Evolutionary conservation across 2,329 filamentous ascomycete genomes (phyloP).

Genomic region (Pestalotiopsis sp.): DNA sequence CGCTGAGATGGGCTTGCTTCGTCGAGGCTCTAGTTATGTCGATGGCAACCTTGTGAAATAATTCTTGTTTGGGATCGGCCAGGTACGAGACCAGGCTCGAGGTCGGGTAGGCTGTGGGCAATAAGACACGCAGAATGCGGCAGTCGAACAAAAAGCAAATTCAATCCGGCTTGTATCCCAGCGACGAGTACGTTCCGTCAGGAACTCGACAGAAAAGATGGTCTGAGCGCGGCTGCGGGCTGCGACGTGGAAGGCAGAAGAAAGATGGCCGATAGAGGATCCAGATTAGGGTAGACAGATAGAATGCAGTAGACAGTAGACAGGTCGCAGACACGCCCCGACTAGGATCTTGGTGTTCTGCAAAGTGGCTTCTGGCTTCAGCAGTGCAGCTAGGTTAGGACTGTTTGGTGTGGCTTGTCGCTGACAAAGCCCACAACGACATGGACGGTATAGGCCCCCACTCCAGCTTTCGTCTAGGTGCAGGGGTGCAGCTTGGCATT

Average conservation of each 20-base stretch:
- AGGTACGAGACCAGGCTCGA: neutral
- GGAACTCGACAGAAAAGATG: neutral
- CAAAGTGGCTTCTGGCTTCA: constrained; percentile 9
- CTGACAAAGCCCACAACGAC: neutral
- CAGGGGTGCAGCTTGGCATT: neutral
- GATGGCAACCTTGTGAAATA: neutral
- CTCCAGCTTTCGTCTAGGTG: neutral
- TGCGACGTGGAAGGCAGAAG: neutral
- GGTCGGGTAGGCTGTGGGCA: neutral
- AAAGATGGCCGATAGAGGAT: neutral
- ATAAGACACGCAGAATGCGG: neutral
- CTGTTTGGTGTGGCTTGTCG: constrained; percentile 3
- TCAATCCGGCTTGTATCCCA: neutral
- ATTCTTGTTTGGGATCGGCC: neutral
- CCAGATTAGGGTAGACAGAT: neutral
- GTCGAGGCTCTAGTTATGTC: neutral
- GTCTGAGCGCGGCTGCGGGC: neutral
- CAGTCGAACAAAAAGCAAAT: neutral
- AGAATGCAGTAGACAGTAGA: neutral
- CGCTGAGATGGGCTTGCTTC: neutral
- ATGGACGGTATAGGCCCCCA: neutral
- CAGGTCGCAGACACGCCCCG: neutral
- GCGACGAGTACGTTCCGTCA: neutral
- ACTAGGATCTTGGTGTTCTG: constrained; percentile 3
- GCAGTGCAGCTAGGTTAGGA: neutral